Evolutionary conservation across 2,329 filamentous ascomycete species (phyloP).

Genomic region (Colletotrichum sp.): DNA sequence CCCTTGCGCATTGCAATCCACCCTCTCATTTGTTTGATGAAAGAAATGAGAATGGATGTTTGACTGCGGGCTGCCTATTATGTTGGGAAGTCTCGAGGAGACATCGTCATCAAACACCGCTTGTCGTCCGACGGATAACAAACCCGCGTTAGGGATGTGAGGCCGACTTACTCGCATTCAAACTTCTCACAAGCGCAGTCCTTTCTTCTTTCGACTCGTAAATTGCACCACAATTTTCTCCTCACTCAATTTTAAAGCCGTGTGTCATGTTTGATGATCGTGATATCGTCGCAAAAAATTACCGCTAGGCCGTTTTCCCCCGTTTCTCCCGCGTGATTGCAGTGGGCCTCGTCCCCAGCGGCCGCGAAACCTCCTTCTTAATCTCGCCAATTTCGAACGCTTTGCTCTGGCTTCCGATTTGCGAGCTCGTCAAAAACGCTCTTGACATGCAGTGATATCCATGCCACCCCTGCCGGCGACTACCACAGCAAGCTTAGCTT

Average conservation of each 20-base stretch:
- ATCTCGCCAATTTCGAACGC: neutral
- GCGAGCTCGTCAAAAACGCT: neutral
- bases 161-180: neutral
- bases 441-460: neutral
- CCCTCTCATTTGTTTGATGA: neutral
- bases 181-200: neutral
- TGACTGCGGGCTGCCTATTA: neutral
- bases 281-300: neutral
- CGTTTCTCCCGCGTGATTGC: neutral
- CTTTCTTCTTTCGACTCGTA: neutral
- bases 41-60: neutral
- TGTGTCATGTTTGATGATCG: conserved; percentile 2
- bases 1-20: neutral
- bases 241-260: neutral
- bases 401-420: neutral
- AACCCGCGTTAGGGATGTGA: neutral
- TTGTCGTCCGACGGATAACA: neutral
- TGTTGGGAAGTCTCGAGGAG: neutral
- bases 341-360: neutral
- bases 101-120: neutral
- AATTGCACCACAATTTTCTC: neutral
- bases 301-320: neutral
- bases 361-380: neutral
- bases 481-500: neutral
- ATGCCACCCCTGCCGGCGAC: neutral